Percentiles rank a stretch among this genome's conserved stretches.
Conservation (phyloP, 2,329 filamentous ascomycete species). For the Coniochaeta ligniaria region DNA sequence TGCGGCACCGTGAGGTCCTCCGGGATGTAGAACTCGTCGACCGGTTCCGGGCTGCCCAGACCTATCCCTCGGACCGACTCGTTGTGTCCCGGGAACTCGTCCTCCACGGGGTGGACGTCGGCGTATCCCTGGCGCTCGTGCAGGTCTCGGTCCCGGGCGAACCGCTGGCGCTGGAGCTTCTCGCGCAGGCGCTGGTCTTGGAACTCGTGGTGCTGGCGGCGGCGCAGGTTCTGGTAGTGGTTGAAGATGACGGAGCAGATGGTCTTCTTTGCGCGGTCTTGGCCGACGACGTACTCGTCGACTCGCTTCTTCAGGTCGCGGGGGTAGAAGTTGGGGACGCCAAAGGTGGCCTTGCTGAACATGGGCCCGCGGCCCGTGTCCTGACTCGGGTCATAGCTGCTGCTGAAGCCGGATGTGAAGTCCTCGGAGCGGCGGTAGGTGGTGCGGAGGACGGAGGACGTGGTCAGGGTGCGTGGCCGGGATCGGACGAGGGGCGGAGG, state of each 20-base stretch:
- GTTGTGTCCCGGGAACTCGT: constrained; percentile 47
- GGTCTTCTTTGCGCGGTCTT: constrained; percentile 90
- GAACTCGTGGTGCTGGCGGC: constrained; percentile 72
- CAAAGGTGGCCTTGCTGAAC: constrained; percentile 49
- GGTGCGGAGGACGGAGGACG: constrained; percentile 17
- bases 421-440: constrained; percentile 35
- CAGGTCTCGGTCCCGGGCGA: constrained; percentile 58
- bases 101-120: constrained; percentile 67
- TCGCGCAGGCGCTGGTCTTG: constrained; percentile 49
- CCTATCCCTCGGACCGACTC: constrained; percentile 37
- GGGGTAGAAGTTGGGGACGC: constrained; percentile 57
- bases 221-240: constrained; percentile 83
- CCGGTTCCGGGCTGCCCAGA: constrained; percentile 19
- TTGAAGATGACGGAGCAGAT: constrained; percentile 93
- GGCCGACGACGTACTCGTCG: constrained; percentile 93
- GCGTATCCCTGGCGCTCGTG: constrained; percentile 26
- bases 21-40: constrained; percentile 38
- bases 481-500: background rate
- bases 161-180: constrained; percentile 63
- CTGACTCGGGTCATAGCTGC: constrained; percentile 48
- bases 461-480: constrained; percentile 6
- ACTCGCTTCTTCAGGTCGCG: constrained; percentile 78
- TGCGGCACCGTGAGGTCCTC: constrained; percentile 37
- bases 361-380: constrained; percentile 51
- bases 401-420: constrained; percentile 52